Conservation (phyloP, 148 eudicot genomes). For the Camellia lanceoleosa region DNA sequence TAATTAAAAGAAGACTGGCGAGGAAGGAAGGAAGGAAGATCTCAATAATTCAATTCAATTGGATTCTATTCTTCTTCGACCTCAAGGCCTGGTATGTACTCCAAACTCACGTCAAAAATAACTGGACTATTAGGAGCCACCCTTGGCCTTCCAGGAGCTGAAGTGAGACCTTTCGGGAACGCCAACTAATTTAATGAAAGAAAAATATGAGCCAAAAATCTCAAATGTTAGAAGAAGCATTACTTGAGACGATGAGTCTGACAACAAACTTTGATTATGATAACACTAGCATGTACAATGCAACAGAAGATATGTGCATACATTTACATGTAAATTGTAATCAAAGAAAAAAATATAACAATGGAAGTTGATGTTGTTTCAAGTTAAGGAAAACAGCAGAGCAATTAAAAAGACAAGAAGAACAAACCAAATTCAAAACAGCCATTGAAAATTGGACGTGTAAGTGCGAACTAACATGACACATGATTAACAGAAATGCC, state of each 20-base stretch:
- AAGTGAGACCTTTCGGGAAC: constrained; percentile 88
- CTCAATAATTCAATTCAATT: too few species aligned
- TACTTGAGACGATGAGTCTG: too few species aligned
- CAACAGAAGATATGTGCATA: too few species aligned
- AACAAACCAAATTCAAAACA: neutral
- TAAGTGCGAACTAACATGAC: neutral
- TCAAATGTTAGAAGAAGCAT: neutral
- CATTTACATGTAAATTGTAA: too few species aligned
- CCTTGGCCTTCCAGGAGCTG: constrained; percentile 99
- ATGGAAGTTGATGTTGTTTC: too few species aligned
- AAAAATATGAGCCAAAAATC: constrained; percentile 7
- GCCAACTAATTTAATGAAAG: constrained; percentile 69
- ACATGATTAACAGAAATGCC: neutral
- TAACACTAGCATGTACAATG: too few species aligned
- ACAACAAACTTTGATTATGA: neutral
- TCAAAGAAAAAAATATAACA: too few species aligned
- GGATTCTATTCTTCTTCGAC: constrained; percentile 51
- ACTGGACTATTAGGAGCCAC: constrained; percentile 95
- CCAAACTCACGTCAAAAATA: constrained; percentile 86
- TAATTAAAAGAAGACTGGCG: neutral
- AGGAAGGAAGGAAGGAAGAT: neutral
- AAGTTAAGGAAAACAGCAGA: neutral
- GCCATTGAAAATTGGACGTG: neutral
- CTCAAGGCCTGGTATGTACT: constrained; percentile 91
- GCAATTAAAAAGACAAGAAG: neutral